A percentile compares a stretch with the other conserved stretches of the same genome.
Conservation (phyloP, 345 rosid genomes). For the Litchi chinensis region DNA sequence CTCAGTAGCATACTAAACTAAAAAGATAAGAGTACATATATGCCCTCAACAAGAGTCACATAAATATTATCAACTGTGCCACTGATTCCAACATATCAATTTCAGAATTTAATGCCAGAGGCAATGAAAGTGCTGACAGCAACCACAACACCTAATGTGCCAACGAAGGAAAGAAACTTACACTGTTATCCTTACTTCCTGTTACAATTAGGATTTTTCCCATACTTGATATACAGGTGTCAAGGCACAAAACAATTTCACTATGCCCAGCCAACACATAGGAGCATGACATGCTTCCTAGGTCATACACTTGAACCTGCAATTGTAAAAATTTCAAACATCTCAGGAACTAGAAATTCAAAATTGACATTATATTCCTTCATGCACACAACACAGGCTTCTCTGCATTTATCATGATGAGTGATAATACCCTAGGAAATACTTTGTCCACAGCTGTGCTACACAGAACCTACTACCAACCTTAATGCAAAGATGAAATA, state of each 20-base stretch:
- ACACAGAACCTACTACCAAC: not conserved
- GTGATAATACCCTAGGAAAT: not conserved
- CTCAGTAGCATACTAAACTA: not conserved
- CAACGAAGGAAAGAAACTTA: constrained; percentile 45
- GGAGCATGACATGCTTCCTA: constrained; percentile 89
- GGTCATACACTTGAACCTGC: constrained; percentile 92
- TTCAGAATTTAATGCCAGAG: not conserved
- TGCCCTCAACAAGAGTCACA: not conserved
- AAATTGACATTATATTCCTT: constrained; percentile 4
- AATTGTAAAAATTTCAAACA: constrained; percentile 17
- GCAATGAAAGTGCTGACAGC: not conserved
- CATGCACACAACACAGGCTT: constrained; percentile 14
- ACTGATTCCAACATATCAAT: not conserved
- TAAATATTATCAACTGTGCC: not conserved
- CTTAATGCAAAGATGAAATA: not conserved
- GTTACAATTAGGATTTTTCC: constrained; percentile 69
- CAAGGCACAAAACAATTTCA: constrained; percentile 79
- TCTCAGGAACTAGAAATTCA: constrained; percentile 20
- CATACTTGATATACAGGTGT: constrained; percentile 66
- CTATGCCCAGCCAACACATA: constrained; percentile 86
- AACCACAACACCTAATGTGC: not conserved
- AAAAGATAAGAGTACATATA: constrained; percentile 3
- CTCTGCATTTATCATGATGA: constrained; percentile 2
- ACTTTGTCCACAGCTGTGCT: not conserved
- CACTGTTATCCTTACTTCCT: constrained; percentile 90